Evolutionary conservation across 2,329 filamentous ascomycete species (phyloP).

Genomic region (Passalora sequoiae): DNA sequence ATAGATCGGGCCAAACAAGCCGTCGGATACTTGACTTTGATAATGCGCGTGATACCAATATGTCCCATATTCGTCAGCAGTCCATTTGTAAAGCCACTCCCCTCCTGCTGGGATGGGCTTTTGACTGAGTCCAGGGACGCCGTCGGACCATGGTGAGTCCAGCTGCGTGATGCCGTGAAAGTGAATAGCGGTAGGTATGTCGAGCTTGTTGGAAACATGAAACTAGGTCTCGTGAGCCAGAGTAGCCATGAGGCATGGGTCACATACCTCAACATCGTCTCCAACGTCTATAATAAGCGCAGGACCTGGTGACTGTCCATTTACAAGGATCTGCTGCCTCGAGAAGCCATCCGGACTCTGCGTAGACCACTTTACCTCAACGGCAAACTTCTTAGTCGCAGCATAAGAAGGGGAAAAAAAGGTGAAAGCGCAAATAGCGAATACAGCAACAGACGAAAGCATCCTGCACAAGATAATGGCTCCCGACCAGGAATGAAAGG

Average conservation of each 20-base stretch:
- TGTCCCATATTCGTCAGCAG: slow-evolving; percentile 12
- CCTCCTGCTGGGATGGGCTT: slow-evolving; percentile 17
- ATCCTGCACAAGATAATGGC: background rate
- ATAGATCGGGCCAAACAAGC: slow-evolving; percentile 2
- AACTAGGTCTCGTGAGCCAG: background rate
- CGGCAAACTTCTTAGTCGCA: background rate
- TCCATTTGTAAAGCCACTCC: slow-evolving; percentile 16
- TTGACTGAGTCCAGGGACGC: slow-evolving; percentile 20
- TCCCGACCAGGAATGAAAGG: background rate
- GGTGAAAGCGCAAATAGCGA: background rate
- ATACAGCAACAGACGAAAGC: background rate
- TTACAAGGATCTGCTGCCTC: background rate
- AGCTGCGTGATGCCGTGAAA: slow-evolving; percentile 20
- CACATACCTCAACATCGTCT: background rate
- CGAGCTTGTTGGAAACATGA: slow-evolving; percentile 3
- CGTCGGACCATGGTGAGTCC: slow-evolving; percentile 10
- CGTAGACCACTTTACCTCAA: background rate
- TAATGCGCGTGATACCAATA: slow-evolving; percentile 20
- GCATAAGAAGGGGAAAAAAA: background rate
- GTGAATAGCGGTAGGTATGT: slow-evolving; percentile 15
- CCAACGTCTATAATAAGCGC: slow-evolving; percentile 1
- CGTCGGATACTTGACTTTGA: slow-evolving; percentile 15
- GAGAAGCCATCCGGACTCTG: background rate
- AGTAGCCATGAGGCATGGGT: background rate
- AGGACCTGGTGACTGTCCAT: slow-evolving; percentile 1